Percentiles rank a stretch among this genome's conserved stretches.
Conservation (phyloP, 2,329 filamentous ascomycete genomes). For the Aureobasidium sp. region DNA sequence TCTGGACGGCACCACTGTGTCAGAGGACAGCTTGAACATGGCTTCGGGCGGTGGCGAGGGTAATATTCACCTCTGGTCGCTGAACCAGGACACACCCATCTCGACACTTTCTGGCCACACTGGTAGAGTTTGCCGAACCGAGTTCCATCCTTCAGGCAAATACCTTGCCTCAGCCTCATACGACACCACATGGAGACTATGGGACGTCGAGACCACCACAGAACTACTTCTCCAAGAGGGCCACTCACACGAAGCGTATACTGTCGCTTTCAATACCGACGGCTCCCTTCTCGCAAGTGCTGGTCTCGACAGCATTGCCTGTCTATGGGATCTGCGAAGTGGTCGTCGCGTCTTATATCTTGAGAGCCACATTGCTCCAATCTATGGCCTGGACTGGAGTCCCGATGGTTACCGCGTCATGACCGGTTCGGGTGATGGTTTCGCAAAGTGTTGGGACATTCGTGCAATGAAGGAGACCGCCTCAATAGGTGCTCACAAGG, state of each 20-base stretch:
- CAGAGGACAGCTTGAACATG: conserved; percentile 64
- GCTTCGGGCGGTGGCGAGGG: conserved; percentile 88
- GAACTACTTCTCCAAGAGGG: conserved; percentile 88
- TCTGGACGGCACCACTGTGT: conserved; percentile 60
- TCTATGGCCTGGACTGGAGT: conserved; percentile 89
- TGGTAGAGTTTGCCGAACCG: conserved; percentile 80
- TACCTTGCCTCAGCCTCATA: conserved; percentile 91
- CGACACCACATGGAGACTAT: conserved; percentile 93
- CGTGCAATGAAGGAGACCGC: conserved; percentile 77
- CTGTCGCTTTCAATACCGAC: conserved; percentile 82
- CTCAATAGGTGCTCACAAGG: conserved; percentile 82
- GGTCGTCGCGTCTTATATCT: conserved; percentile 93
- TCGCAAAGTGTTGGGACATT: conserved; percentile 97
- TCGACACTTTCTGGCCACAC: conserved; percentile 75
- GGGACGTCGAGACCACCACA: conserved; percentile 80
- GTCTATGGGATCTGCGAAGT: conserved; percentile 90
- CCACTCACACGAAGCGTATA: conserved; percentile 87
- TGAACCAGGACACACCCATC: conserved; percentile 76
- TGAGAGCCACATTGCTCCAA: conserved; percentile 86
- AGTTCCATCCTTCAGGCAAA: conserved; percentile 85
- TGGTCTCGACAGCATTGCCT: conserved; percentile 88
- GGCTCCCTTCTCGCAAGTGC: conserved; percentile 84
- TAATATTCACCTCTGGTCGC: conserved; percentile 80
- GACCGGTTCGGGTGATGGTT: conserved; percentile 88
- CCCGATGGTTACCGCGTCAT: conserved; percentile 84